Percentiles rank a stretch among this genome's conserved stretches.
Conservation (phyloP, 768 basidiomycete genomes). For the Candolleomyces aberdarensis region DNA sequence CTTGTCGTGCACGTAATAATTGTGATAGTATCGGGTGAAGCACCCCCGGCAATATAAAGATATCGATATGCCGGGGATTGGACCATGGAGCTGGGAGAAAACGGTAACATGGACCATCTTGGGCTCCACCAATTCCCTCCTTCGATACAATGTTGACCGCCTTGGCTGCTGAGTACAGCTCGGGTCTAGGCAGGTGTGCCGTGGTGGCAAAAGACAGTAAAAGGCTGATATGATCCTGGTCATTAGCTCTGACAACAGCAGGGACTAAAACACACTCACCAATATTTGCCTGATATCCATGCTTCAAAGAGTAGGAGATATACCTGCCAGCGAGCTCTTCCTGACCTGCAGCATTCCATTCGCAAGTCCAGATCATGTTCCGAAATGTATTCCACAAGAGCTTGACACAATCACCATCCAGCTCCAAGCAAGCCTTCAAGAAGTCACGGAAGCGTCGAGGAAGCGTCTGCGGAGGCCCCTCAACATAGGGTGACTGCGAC, state of each 20-base stretch:
- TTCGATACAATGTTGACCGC: neutral
- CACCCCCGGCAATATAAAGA: conserved; percentile 27
- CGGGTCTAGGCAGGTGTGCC: conserved; percentile 11
- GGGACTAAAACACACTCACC: neutral
- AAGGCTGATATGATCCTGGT: neutral
- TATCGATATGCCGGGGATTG: conserved; percentile 20
- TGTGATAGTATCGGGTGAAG: conserved; percentile 24
- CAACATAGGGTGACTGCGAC: no score
- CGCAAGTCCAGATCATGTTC: no score
- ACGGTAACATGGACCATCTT: conserved; percentile 11
- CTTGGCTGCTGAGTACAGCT: conserved; percentile 3
- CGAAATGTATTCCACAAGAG: no score
- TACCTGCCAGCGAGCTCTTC: neutral
- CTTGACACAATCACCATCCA: no score
- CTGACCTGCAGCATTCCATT: no score
- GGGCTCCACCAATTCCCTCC: conserved; percentile 10
- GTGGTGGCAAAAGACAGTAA: conserved; percentile 12
- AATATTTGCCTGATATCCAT: neutral
- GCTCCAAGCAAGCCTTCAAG: no score
- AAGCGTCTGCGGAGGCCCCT: no score
- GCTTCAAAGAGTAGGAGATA: neutral
- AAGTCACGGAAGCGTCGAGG: no score
- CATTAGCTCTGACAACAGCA: neutral
- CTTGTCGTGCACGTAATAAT: conserved; percentile 21
- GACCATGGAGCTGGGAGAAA: conserved; percentile 19